These are phyloP conservation scores for Paecilomyces fulvus DNA, from an alignment of 2,329 filamentous ascomycete genomes.

Conservation along the genomic window DNA sequence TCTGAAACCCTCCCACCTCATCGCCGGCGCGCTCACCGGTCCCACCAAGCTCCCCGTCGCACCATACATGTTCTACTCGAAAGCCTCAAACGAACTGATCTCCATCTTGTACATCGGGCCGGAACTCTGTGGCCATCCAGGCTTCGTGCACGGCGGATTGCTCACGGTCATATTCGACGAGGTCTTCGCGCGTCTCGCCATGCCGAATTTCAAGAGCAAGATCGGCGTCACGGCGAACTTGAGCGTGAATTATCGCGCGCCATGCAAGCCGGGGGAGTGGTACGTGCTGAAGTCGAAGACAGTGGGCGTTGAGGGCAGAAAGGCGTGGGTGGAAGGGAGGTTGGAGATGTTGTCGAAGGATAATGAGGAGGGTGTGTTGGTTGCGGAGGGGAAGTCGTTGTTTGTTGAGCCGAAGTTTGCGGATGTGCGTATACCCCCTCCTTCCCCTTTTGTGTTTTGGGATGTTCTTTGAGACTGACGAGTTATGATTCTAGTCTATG, in stretches of 20 bases:
- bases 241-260: slow-evolving; percentile 28
- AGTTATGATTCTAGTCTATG: slow-evolving; percentile 19
- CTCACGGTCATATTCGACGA: slow-evolving; percentile 28
- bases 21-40: slow-evolving; percentile 66
- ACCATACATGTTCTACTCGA: slow-evolving; percentile 45
- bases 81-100: slow-evolving; percentile 9
- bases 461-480: background rate
- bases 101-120: slow-evolving; percentile 25
- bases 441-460: background rate
- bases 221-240: slow-evolving; percentile 30
- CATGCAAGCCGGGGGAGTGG: slow-evolving; percentile 21
- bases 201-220: slow-evolving; percentile 22
- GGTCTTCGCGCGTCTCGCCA: slow-evolving; percentile 27
- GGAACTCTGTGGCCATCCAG: slow-evolving; percentile 26
- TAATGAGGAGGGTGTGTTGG: slow-evolving; percentile 17
- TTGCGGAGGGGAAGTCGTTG: slow-evolving; percentile 29
- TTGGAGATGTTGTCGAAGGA: slow-evolving; percentile 7
- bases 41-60: slow-evolving; percentile 66
- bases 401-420: slow-evolving; percentile 32
- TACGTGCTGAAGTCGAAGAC: slow-evolving; percentile 26
- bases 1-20: slow-evolving; percentile 65
- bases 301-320: slow-evolving; percentile 25
- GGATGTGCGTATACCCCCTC: slow-evolving; percentile 17
- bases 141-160: slow-evolving; percentile 28
- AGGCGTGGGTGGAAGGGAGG: slow-evolving; percentile 29